Conservation (phyloP, 169 alveolate species). For the Plasmodium knowlesi region DNA sequence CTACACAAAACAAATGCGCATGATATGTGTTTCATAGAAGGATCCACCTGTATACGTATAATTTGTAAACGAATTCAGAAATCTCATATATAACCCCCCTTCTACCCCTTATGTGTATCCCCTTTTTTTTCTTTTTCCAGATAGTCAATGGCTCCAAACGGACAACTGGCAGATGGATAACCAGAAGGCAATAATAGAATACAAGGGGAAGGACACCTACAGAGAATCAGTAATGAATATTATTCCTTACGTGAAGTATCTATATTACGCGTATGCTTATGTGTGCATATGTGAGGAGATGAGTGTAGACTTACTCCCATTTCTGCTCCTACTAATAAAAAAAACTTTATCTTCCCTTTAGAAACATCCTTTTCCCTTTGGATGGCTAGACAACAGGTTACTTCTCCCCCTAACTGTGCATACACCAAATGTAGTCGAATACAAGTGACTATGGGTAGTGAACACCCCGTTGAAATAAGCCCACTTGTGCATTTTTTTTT, state of each 20-base stretch:
- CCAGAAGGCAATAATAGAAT: constrained; percentile 69
- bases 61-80: neutral
- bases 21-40: neutral
- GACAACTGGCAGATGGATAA: constrained; percentile 32
- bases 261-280: neutral
- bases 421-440: neutral
- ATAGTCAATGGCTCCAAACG: constrained; percentile 58
- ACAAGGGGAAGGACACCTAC: constrained; percentile 55
- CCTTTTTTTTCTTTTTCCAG: neutral
- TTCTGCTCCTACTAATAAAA: neutral
- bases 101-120: neutral
- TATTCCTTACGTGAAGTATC: neutral
- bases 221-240: constrained; percentile 54
- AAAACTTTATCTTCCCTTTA: neutral
- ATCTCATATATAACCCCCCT: neutral
- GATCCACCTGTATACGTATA: neutral
- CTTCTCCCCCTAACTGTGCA: neutral
- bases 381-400: constrained; percentile 75
- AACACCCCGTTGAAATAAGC: neutral
- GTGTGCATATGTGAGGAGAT: neutral
- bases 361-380: constrained; percentile 74
- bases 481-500: neutral
- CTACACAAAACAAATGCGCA: neutral
- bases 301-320: neutral
- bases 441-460: neutral